Conservation (phyloP, 2,329 filamentous ascomycete genomes). For the Diplodia intermedia region DNA sequence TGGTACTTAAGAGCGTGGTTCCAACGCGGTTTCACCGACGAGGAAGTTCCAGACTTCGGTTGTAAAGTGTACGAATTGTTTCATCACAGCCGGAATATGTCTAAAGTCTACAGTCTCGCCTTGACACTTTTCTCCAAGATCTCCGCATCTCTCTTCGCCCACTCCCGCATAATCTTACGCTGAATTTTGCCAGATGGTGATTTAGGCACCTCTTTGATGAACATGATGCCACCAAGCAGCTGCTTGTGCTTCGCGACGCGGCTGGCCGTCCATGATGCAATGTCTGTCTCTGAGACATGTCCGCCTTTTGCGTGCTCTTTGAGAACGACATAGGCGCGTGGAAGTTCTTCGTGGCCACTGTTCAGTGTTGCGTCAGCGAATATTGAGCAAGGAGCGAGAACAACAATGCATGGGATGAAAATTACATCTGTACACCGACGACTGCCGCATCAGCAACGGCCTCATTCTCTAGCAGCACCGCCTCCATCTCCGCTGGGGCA, state of each 20-base stretch:
- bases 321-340: constrained; percentile 45
- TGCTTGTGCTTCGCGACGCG: constrained; percentile 52
- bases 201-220: constrained; percentile 47
- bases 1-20: no score
- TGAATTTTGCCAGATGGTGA: constrained; percentile 46
- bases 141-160: constrained; percentile 41
- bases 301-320: constrained; percentile 40
- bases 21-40: not conserved
- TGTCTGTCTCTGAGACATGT: constrained; percentile 44
- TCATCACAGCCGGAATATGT: not conserved
- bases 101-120: not conserved
- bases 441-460: constrained; percentile 28
- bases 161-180: constrained; percentile 43
- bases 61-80: not conserved
- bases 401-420: not conserved
- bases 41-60: not conserved
- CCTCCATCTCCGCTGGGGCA: constrained; percentile 32
- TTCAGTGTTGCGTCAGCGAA: not conserved
- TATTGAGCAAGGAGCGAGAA: not conserved
- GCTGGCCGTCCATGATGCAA: constrained; percentile 47
- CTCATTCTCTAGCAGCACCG: constrained; percentile 21
- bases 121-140: not conserved
- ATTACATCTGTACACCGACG: constrained; percentile 35
- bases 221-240: constrained; percentile 47
- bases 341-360: constrained; percentile 43